These are phyloP conservation scores for Guadua angustifolia DNA, from an alignment of 176 grass and related monocot species.

Conservation along the genomic window DNA sequence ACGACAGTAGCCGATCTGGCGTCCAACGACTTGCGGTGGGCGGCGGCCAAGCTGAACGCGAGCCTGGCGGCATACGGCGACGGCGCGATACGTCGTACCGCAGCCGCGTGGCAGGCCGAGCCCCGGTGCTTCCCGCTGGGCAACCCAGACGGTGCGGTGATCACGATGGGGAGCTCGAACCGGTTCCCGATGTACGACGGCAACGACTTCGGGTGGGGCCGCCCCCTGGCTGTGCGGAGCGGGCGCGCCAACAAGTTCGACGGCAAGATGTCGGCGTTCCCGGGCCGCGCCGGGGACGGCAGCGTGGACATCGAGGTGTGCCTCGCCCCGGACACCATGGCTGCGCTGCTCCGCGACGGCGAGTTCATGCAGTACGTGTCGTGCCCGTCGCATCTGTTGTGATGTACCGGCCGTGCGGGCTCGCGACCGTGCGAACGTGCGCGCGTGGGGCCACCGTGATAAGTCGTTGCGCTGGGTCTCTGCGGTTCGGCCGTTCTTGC, in stretches of 20 bases:
- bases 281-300: slow-evolving; percentile 57
- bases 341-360: slow-evolving; percentile 77
- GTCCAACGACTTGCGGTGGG: slow-evolving; percentile 61
- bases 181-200: slow-evolving; percentile 97
- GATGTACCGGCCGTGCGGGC: background rate
- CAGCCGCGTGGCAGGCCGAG: slow-evolving; percentile 75
- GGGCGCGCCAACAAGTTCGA: slow-evolving; percentile 94
- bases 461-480: slow-evolving; percentile 8
- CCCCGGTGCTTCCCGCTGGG: slow-evolving; percentile 91
- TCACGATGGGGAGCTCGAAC: slow-evolving; percentile 95
- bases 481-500: slow-evolving; percentile 23
- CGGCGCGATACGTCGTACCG: slow-evolving; percentile 49
- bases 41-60: slow-evolving; percentile 63
- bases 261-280: slow-evolving; percentile 97
- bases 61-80: slow-evolving; percentile 64
- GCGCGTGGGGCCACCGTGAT: slow-evolving; percentile 22
- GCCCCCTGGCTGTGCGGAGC: slow-evolving; percentile 74
- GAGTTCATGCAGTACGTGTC: slow-evolving; percentile 96
- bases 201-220: slow-evolving; percentile 95
- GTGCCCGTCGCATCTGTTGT: slow-evolving; percentile 48
- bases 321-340: slow-evolving; percentile 89
- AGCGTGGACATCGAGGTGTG: slow-evolving; percentile 96
- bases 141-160: slow-evolving; percentile 86
- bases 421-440: slow-evolving; percentile 16
- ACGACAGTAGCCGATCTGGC: slow-evolving; percentile 73